A percentile compares a stretch with the other conserved stretches of the same genome.
phyloP scores from a whole-genome alignment of 2,329 filamentous ascomycete genomes.

The Cercospora sesami region DNA sequence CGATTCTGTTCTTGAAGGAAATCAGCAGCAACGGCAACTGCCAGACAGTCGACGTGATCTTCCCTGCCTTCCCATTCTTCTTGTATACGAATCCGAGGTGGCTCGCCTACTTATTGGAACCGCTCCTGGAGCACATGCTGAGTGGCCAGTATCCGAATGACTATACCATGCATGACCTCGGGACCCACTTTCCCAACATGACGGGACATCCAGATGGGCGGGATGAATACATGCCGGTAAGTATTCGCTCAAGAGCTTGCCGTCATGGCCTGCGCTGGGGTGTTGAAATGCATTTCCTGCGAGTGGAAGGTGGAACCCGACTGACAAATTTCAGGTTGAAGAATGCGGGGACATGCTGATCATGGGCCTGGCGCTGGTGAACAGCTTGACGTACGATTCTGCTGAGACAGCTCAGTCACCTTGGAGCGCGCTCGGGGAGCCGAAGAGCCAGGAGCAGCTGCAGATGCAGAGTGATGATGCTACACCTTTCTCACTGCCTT shows the following conservation, averaged over 20 bases:
- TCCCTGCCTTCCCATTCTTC: conserved; percentile 83
- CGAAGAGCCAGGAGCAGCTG: conserved; percentile 22
- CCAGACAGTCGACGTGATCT: conserved; percentile 83
- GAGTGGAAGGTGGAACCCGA: background rate
- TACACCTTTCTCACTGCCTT: conserved; percentile 51
- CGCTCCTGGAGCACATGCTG: conserved; percentile 76
- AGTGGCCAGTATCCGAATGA: conserved; percentile 82
- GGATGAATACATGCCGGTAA: conserved; percentile 69
- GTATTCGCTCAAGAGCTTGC: background rate
- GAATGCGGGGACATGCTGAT: conserved; percentile 76
- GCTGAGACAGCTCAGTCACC: conserved; percentile 58
- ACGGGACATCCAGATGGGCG: conserved; percentile 70
- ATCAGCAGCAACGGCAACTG: conserved; percentile 77
- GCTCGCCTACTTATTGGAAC: conserved; percentile 76
- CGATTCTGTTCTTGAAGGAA: conserved; percentile 79
- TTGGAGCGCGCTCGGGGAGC: conserved; percentile 53
- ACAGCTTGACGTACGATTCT: conserved; percentile 66
- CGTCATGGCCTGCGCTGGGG: background rate
- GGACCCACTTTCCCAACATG: conserved; percentile 71
- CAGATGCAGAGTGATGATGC: conserved; percentile 36
- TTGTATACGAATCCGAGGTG: conserved; percentile 79
- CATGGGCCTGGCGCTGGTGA: conserved; percentile 67
- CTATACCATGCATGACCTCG: conserved; percentile 77
- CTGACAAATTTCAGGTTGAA: conserved; percentile 50
- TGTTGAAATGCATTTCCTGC: background rate